Evolutionary conservation across 805 yeast species (phyloP).

Genomic region (Torulaspora franciscae): DNA sequence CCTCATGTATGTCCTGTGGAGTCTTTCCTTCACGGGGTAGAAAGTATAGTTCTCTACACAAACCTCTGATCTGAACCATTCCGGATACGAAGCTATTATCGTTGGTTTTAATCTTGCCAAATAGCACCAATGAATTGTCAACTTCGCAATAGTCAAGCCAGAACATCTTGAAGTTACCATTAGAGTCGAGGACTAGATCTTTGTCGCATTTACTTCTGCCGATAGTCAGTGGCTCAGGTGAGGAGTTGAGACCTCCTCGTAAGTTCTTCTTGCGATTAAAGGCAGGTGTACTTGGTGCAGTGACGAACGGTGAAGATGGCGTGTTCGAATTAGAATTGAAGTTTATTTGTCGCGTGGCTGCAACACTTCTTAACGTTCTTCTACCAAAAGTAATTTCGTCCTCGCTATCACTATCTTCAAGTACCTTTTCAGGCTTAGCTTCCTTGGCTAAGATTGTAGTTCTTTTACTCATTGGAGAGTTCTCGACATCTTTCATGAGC

Average conservation of each 20-base stretch:
- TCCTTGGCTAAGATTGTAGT: constrained; percentile 3
- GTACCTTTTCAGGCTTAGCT: constrained; percentile 24
- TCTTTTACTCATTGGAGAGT: constrained; percentile 20
- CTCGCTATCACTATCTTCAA: constrained; percentile 35
- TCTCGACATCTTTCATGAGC: constrained; percentile 21
- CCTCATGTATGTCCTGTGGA: constrained; percentile 69
- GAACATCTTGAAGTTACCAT: constrained; percentile 60
- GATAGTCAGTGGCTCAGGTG: constrained; percentile 10
- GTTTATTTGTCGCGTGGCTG: constrained; percentile 25
- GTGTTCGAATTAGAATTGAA: constrained; percentile 23
- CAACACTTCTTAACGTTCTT: constrained; percentile 31
- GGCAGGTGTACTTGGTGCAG: constrained; percentile 35
- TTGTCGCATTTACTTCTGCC: constrained; percentile 21
- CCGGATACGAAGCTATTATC: constrained; percentile 63
- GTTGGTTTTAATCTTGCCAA: constrained; percentile 69
- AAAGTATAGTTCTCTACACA: constrained; percentile 68
- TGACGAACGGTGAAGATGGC: constrained; percentile 31
- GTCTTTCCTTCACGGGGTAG: constrained; percentile 61
- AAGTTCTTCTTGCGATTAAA: neutral
- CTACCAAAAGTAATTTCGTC: constrained; percentile 32
- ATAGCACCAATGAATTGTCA: constrained; percentile 60
- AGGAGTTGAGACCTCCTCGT: constrained; percentile 2
- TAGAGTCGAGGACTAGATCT: constrained; percentile 36
- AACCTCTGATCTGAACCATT: constrained; percentile 66
- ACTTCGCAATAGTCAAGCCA: constrained; percentile 90